phyloP scores from a whole-genome alignment of 176 grass and related monocot genomes.

The Zoysia pacifica region DNA sequence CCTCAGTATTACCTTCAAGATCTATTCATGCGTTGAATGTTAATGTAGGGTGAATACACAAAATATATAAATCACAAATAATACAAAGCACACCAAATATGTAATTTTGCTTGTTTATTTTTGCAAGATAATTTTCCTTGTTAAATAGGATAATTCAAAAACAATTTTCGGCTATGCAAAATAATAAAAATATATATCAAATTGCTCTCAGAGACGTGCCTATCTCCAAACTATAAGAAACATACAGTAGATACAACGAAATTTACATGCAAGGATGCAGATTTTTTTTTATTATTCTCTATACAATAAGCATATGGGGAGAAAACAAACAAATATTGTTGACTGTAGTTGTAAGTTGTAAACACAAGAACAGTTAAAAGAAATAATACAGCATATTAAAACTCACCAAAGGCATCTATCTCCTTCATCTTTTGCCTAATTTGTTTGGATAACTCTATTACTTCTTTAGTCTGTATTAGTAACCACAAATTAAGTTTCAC shows the following conservation, averaged over 20 bases:
- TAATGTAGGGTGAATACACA: background rate
- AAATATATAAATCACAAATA: background rate
- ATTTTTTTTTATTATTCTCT: background rate
- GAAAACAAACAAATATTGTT: background rate
- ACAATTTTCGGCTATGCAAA: background rate
- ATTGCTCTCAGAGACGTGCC: background rate
- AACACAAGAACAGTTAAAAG: slow-evolving; percentile 4
- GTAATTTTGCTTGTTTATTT: background rate
- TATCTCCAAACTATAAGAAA: background rate
- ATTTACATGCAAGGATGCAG: background rate
- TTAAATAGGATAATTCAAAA: background rate
- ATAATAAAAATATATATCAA: background rate
- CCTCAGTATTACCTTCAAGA: slow-evolving; percentile 83
- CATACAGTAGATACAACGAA: background rate
- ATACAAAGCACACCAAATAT: background rate
- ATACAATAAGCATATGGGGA: background rate
- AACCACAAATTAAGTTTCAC: slow-evolving; percentile 25
- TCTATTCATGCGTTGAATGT: slow-evolving; percentile 42
- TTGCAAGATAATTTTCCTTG: background rate
- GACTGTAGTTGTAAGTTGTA: background rate
- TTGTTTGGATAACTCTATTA: slow-evolving; percentile 79
- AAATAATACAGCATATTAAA: slow-evolving; percentile 9
- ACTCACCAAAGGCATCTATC: slow-evolving; percentile 77
- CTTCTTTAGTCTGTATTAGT: slow-evolving; percentile 62
- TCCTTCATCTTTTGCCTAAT: slow-evolving; percentile 97